Conservation (phyloP, 2,329 filamentous ascomycete species). For the Sodiomyces alkalinus region DNA sequence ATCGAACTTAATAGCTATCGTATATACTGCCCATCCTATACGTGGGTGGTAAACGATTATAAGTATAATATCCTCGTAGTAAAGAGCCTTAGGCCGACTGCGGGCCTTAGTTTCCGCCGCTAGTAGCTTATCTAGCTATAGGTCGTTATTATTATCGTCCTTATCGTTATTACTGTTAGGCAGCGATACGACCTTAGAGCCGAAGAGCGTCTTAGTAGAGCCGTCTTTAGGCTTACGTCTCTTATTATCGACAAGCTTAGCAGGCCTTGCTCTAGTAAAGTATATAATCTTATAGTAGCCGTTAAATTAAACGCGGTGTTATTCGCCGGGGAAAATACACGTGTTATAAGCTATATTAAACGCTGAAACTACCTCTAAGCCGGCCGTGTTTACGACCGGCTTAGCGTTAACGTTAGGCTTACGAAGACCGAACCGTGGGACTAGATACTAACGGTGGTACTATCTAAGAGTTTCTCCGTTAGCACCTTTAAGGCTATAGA, state of each 20-base stretch:
- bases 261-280: slow-evolving; percentile 13
- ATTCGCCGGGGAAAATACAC: slow-evolving; percentile 10
- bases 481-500: too few species aligned
- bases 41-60: slow-evolving; percentile 13
- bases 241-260: slow-evolving; percentile 15
- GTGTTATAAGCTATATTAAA: slow-evolving; percentile 16
- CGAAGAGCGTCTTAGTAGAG: slow-evolving; percentile 12
- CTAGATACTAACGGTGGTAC: slow-evolving; percentile 10
- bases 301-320: slow-evolving; percentile 11
- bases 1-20: slow-evolving; percentile 16
- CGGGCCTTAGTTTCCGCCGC: slow-evolving; percentile 9
- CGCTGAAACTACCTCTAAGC: slow-evolving; percentile 10
- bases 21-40: slow-evolving; percentile 8
- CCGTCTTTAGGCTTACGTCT: slow-evolving; percentile 13
- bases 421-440: slow-evolving; percentile 11
- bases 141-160: slow-evolving; percentile 9
- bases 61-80: slow-evolving; percentile 15
- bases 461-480: too few species aligned
- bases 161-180: too few species aligned
- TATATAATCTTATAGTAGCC: slow-evolving; percentile 13
- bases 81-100: slow-evolving; percentile 13
- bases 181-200: slow-evolving; percentile 10
- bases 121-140: slow-evolving; percentile 11
- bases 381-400: slow-evolving; percentile 10
- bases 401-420: slow-evolving; percentile 11